A percentile compares a stretch with the other conserved stretches of the same genome.
Evolutionary conservation across 1,139 yeast species (phyloP).

Genomic region (Yamadazyma trypodendri): DNA sequence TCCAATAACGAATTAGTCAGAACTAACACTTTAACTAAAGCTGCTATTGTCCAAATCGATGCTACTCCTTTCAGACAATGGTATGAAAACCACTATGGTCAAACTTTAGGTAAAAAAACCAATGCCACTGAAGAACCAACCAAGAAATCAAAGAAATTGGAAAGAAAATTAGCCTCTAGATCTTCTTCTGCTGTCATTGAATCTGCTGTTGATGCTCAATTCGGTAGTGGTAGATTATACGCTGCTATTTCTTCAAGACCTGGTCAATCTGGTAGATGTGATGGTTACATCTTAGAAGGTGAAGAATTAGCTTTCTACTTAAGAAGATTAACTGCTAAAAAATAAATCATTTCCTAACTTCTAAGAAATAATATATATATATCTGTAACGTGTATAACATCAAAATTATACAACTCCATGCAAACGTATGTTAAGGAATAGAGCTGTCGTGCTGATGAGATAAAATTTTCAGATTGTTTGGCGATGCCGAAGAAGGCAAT

Average conservation of each 20-base stretch:
- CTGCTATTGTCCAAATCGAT: conserved; percentile 99
- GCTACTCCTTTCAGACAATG: conserved; percentile 99
- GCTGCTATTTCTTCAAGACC: conserved; percentile 99
- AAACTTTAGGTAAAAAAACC: conserved; percentile 80
- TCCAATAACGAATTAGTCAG: conserved; percentile 99
- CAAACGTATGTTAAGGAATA: background rate
- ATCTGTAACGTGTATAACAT: conserved; percentile 12
- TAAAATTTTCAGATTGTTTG: too few species aligned
- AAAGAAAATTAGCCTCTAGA: conserved; percentile 92
- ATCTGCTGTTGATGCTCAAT: conserved; percentile 90
- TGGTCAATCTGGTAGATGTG: conserved; percentile 99
- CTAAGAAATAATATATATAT: conserved; percentile 11
- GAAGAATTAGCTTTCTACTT: conserved; percentile 99
- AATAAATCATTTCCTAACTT: conserved; percentile 49
- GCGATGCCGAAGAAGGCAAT: too few species aligned
- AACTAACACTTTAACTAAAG: conserved; percentile 98
- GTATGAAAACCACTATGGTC: conserved; percentile 98
- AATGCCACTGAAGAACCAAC: conserved; percentile 44
- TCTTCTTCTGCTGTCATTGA: conserved; percentile 82
- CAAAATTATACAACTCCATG: background rate
- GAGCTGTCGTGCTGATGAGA: too few species aligned
- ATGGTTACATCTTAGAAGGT: conserved; percentile 99
- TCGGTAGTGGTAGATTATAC: conserved; percentile 98
- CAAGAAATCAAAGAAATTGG: conserved; percentile 76
- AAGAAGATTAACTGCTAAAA: conserved; percentile 99